Conservation (phyloP, 805 yeast species). For the Cyberlindnera saturnus region DNA sequence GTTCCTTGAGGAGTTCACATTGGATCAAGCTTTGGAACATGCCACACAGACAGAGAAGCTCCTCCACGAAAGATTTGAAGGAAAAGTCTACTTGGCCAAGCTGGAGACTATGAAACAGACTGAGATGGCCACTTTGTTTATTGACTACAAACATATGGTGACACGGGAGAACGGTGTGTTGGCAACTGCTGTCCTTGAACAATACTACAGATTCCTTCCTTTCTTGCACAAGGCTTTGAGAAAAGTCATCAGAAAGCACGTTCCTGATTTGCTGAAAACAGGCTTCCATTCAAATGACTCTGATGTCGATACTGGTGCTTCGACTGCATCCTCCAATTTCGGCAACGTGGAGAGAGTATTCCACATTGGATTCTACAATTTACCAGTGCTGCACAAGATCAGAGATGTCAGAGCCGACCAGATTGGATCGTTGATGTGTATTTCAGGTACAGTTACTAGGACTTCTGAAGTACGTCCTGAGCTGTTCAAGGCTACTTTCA, state of each 20-base stretch:
- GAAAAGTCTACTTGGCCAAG: slow-evolving; percentile 68
- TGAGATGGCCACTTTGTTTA: slow-evolving; percentile 72
- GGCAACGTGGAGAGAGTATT: slow-evolving; percentile 66
- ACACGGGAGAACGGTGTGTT: slow-evolving; percentile 78
- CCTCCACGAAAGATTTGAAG: slow-evolving; percentile 37
- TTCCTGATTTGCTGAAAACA: slow-evolving; percentile 60
- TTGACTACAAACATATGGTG: slow-evolving; percentile 76
- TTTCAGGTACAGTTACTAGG: slow-evolving; percentile 93
- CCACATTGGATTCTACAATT: slow-evolving; percentile 82
- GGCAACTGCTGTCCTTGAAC: slow-evolving; percentile 84
- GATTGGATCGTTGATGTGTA: slow-evolving; percentile 76
- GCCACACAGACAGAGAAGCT: slow-evolving; percentile 24
- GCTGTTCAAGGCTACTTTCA: slow-evolving; percentile 76
- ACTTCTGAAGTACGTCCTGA: slow-evolving; percentile 97
- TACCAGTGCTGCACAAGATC: slow-evolving; percentile 77
- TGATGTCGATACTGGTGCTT: slow-evolving; percentile 24
- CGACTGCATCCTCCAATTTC: slow-evolving; percentile 35
- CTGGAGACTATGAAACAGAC: slow-evolving; percentile 72
- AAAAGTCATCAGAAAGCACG: slow-evolving; percentile 64
- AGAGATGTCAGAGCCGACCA: slow-evolving; percentile 87
- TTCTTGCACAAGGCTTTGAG: slow-evolving; percentile 71
- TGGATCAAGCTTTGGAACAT: slow-evolving; percentile 27
- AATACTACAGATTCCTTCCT: slow-evolving; percentile 89
- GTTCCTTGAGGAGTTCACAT: slow-evolving; percentile 63
- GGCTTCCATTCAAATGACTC: slow-evolving; percentile 23